These are phyloP conservation scores for Metarhizium robertsii DNA, from an alignment of 2,329 filamentous ascomycete genomes.

Conservation along the genomic window DNA sequence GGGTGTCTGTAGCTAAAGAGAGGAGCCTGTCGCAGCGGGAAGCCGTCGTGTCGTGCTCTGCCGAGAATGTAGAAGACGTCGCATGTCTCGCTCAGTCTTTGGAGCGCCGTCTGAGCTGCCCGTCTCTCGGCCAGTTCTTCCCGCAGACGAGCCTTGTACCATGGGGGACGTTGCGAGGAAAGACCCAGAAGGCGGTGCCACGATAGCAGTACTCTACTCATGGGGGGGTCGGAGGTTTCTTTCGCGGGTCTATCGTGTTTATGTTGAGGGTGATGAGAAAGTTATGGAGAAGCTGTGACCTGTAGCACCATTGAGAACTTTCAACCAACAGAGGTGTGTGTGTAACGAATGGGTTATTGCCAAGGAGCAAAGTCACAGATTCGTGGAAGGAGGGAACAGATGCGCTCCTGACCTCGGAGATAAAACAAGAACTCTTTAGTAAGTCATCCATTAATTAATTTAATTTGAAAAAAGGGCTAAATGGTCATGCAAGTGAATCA, in stretches of 20 bases:
- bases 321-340: no score
- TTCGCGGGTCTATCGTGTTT: neutral
- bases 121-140: slow-evolving; percentile 29
- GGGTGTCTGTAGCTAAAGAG: slow-evolving; percentile 14
- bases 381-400: no score
- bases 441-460: no score
- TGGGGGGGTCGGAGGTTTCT: neutral
- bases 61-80: slow-evolving; percentile 33
- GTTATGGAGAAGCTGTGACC: no score
- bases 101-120: slow-evolving; percentile 17
- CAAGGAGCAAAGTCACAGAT: no score
- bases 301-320: no score
- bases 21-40: slow-evolving; percentile 19
- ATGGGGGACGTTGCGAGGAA: slow-evolving; percentile 21
- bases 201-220: neutral
- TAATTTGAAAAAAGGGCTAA: no score
- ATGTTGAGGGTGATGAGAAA: neutral
- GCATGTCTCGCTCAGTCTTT: slow-evolving; percentile 32
- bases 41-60: slow-evolving; percentile 28
- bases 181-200: slow-evolving; percentile 16
- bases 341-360: no score
- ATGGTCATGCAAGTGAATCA: no score
- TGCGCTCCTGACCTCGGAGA: no score
- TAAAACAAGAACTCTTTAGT: no score
- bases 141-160: slow-evolving; percentile 28